Base-by-base conservation (phyloP, 176 grass and related monocot species). In the Hordeum marinum region DNA sequence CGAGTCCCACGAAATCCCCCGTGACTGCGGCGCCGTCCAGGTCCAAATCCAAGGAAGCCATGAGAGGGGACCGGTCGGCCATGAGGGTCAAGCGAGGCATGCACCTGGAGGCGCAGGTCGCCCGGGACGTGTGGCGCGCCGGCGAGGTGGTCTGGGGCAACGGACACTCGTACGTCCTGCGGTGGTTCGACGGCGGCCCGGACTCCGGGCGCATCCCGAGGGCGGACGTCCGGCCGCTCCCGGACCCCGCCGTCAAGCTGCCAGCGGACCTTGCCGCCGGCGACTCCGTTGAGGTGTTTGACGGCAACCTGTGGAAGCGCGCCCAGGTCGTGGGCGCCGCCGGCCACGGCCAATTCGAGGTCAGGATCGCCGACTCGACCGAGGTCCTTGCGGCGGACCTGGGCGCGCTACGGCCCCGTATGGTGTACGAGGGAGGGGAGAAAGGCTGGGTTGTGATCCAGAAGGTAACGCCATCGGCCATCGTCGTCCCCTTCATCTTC, bases 141-240 rank as follows among this genome's bases (percentile, higher is more conserved):
- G 94, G 91, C n/a, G 82, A 86, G 63, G 88, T 97, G 26, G 10
- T 86, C 23, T 88, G 61, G 67, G 91, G 91, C 62, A 90, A 97
- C 34, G 91, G 94, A 17, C 91, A 90, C 76, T 82, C 87, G 23
- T 97, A 97, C 69, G 63, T 48, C 45, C 48, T 94, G 14, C 70
- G 42, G 76, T 94, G 90, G 72, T 39, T 57, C 74, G 52, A 72
- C 39, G 77, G 60, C 61, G 41, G 11, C 32, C 68, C 17, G 4
- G 70, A 62, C 54, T 43, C 84, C 6, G 75, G 43, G 3, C 85
- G 84, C 68, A 89, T 97, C 79, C 45, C 32, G 20, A 84, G 94
- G 88, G 84, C 84, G 63, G 48, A 6, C 21, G 82, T 94, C 79
- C 87, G 94, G 5, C 91, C 91, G 1, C 48, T 58, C 12, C 91